Evolutionary conservation across 306 rosid species (phyloP).

Genomic region (Betula pendula): DNA sequence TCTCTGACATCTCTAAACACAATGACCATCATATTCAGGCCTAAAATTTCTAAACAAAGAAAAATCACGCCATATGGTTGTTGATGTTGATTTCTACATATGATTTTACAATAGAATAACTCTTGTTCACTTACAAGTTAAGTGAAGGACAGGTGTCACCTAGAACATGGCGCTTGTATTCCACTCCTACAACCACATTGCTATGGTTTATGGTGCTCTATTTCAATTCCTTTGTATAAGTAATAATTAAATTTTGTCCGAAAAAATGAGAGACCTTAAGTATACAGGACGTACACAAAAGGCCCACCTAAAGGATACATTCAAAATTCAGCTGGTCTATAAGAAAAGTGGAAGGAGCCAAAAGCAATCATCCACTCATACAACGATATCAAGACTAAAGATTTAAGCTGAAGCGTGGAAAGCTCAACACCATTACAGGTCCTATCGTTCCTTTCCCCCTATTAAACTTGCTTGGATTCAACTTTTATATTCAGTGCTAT

Average conservation of each 20-base stretch:
- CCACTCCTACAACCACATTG: not conserved
- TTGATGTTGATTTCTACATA: not conserved
- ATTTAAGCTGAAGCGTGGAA: not conserved
- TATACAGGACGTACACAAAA: not conserved
- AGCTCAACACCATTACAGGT: not conserved
- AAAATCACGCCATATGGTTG: not conserved
- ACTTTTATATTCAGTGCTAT: too few relatives aligned
- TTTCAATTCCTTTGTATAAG: too few relatives aligned
- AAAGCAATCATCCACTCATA: too few relatives aligned
- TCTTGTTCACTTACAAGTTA: not conserved
- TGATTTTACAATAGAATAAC: not conserved
- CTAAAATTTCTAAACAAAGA: not conserved
- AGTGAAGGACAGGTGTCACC: too few relatives aligned
- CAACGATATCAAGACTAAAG: not conserved
- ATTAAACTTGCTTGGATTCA: too few relatives aligned
- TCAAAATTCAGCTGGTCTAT: too few relatives aligned
- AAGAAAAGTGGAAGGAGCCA: too few relatives aligned
- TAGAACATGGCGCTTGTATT: too few relatives aligned
- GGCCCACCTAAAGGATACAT: not conserved
- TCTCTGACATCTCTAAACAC: not conserved
- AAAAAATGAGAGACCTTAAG: not conserved
- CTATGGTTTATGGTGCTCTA: too few relatives aligned
- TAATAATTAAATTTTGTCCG: too few relatives aligned
- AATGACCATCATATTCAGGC: not conserved
- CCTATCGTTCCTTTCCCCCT: not conserved